Conservation (phyloP, 352 stramenopile species). For the Phytophthora sansomeana region DNA sequence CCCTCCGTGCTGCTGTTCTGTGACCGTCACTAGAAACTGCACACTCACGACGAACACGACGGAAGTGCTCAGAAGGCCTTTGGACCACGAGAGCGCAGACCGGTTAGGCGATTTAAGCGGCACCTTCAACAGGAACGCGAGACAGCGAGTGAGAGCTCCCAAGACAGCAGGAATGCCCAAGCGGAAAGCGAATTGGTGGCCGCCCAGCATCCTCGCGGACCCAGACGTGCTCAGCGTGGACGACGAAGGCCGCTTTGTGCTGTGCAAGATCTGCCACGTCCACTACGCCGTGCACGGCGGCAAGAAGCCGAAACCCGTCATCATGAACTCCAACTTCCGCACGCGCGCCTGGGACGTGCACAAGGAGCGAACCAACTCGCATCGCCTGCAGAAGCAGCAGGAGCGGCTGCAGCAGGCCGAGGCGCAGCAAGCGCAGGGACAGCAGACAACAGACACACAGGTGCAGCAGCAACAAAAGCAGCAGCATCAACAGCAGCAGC, state of each 20-base stretch:
- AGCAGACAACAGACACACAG: conserved; percentile 9
- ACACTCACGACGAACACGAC: conserved; percentile 9
- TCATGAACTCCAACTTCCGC: conserved; percentile 87
- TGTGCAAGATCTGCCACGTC: conserved; percentile 86
- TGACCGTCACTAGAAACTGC: conserved; percentile 17
- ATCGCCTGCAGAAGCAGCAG: conserved; percentile 75
- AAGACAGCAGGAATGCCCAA: conserved; percentile 57
- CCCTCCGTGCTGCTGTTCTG: neutral
- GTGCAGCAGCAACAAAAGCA: conserved; percentile 17
- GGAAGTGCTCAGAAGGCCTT: conserved; percentile 21
- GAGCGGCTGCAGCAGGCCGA: conserved; percentile 40
- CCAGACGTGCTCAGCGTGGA: conserved; percentile 82
- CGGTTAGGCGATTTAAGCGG: neutral
- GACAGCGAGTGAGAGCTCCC: neutral
- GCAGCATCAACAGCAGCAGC: conserved; percentile 14
- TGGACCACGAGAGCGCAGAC: neutral
- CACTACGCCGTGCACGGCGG: conserved; percentile 83
- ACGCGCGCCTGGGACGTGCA: conserved; percentile 83
- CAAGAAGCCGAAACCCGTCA: conserved; percentile 83
- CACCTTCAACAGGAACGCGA: conserved; percentile 5
- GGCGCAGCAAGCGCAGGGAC: conserved; percentile 23
- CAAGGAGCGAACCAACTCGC: conserved; percentile 84
- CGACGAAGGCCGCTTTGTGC: conserved; percentile 78
- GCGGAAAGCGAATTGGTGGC: conserved; percentile 82
- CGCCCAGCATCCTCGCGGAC: conserved; percentile 69